Conservation (phyloP, 345 rosid genomes). For the Hypericum androsaemum region DNA sequence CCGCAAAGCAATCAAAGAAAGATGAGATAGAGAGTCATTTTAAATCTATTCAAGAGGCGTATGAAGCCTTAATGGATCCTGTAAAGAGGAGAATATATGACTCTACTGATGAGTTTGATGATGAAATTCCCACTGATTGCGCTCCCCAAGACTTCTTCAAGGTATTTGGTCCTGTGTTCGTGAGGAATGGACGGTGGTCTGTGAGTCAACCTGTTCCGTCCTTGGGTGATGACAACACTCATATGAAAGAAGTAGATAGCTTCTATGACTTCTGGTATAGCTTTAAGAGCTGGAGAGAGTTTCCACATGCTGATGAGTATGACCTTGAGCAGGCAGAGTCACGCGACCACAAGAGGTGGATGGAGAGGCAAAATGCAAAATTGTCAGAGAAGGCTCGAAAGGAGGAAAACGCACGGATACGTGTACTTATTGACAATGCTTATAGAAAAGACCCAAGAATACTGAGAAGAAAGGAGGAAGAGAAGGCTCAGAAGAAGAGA, state of each 20-base stretch:
- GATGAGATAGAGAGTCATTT: slow-evolving; percentile 84
- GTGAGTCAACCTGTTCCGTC: slow-evolving; percentile 65
- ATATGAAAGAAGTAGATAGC: slow-evolving; percentile 60
- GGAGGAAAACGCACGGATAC: slow-evolving; percentile 82
- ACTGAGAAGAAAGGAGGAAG: slow-evolving; percentile 68
- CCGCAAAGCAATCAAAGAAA: slow-evolving; percentile 84
- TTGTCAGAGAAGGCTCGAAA: slow-evolving; percentile 76
- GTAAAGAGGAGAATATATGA: slow-evolving; percentile 82
- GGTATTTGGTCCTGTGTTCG: slow-evolving; percentile 95
- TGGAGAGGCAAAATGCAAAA: slow-evolving; percentile 97
- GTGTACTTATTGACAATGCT: slow-evolving; percentile 85
- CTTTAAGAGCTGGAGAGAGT: slow-evolving; percentile 98
- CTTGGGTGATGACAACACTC: slow-evolving; percentile 60
- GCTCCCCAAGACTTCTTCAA: slow-evolving; percentile 82
- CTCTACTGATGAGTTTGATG: slow-evolving; percentile 95
- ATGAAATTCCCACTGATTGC: slow-evolving; percentile 85
- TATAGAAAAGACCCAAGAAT: slow-evolving; percentile 87
- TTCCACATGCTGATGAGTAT: slow-evolving; percentile 92
- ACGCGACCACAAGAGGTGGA: slow-evolving; percentile 97
- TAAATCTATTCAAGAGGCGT: slow-evolving; percentile 87
- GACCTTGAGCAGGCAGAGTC: slow-evolving; percentile 94
- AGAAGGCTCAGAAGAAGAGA: slow-evolving; percentile 82
- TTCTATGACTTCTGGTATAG: slow-evolving; percentile 86
- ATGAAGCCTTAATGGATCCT: slow-evolving; percentile 85
- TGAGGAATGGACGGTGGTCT: slow-evolving; percentile 98